These are phyloP conservation scores for Entophlyctis helioformis DNA, from an alignment of 192 early-diverging fungal species.

Conservation along the genomic window DNA sequence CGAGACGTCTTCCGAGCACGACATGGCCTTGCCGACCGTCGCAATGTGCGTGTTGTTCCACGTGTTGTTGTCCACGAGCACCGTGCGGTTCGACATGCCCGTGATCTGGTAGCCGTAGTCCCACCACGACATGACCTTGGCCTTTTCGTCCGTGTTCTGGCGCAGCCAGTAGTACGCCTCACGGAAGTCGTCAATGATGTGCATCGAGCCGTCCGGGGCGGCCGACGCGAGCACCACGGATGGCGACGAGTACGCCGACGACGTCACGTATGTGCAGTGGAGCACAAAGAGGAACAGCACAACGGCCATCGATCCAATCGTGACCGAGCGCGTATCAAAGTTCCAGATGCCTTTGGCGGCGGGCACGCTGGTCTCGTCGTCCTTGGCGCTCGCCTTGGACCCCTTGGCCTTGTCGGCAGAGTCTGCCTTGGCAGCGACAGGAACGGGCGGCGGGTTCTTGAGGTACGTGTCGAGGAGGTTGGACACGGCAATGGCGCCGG, in stretches of 20 bases:
- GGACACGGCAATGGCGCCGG: slow-evolving; percentile 83
- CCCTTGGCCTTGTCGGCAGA: slow-evolving; percentile 16
- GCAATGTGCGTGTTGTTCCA: slow-evolving; percentile 99
- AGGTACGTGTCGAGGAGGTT: slow-evolving; percentile 80
- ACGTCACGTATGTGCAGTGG: slow-evolving; percentile 99
- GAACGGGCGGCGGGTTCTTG: slow-evolving; percentile 18
- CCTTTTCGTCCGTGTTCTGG: slow-evolving; percentile 85
- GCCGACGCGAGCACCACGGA: slow-evolving; percentile 93
- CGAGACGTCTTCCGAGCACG: slow-evolving; percentile 78
- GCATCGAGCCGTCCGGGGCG: slow-evolving; percentile 73
- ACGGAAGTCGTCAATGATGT: slow-evolving; percentile 99
- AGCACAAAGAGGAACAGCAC: slow-evolving; percentile 76
- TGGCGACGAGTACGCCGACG: slow-evolving; percentile 94
- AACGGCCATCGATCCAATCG: slow-evolving; percentile 14
- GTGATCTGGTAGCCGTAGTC: slow-evolving; percentile 99
- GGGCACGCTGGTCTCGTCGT: slow-evolving; percentile 2
- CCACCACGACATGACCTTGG: slow-evolving; percentile 99
- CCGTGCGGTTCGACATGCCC: slow-evolving; percentile 94
- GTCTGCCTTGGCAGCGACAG: slow-evolving; percentile 3
- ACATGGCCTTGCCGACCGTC: slow-evolving; percentile 90
- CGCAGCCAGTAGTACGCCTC: slow-evolving; percentile 99
- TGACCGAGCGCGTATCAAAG: slow-evolving; percentile 3
- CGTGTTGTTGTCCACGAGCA: slow-evolving; percentile 99
- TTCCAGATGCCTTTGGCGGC: slow-evolving; percentile 3
- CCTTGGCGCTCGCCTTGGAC: slow-evolving; percentile 5